phyloP scores from a whole-genome alignment of 176 grass and related monocot species.

The Eragrostis nindensis region DNA sequence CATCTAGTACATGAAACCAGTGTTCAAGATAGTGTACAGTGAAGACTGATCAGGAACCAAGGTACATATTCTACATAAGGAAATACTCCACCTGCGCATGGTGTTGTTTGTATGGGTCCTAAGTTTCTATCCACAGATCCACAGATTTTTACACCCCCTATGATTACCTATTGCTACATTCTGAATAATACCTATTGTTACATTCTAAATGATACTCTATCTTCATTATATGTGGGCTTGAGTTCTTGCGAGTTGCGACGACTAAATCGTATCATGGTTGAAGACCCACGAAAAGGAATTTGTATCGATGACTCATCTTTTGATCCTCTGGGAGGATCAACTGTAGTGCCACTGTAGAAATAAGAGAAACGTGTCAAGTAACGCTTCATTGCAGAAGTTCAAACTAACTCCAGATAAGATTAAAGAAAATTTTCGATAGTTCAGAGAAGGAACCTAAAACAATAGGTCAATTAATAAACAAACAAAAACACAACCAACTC shows the following conservation, averaged over 20 bases:
- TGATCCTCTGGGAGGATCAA: not conserved
- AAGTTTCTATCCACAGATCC: not conserved
- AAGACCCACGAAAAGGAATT: not conserved
- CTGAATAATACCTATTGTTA: not conserved
- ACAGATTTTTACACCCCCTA: not conserved
- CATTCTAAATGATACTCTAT: not conserved
- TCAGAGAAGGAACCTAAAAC: too few relatives aligned
- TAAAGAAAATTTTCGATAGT: too few relatives aligned
- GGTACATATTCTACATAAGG: not conserved
- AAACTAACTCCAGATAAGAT: too few relatives aligned
- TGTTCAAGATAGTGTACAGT: not conserved
- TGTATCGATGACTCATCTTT: not conserved
- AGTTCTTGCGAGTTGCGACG: not conserved
- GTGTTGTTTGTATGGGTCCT: not conserved
- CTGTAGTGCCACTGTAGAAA: constrained; percentile 30
- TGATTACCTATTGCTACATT: not conserved
- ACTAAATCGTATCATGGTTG: not conserved
- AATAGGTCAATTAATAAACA: too few relatives aligned
- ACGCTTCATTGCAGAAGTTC: not conserved
- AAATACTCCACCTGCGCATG: not conserved
- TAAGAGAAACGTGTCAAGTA: constrained; percentile 16
- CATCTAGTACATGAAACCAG: too few relatives aligned
- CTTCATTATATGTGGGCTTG: not conserved
- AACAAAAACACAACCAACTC: too few relatives aligned
- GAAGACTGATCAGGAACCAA: not conserved